Evolutionary conservation across 2,329 filamentous ascomycete genomes (phyloP).

Genomic region (Colletotrichum salicis): DNA sequence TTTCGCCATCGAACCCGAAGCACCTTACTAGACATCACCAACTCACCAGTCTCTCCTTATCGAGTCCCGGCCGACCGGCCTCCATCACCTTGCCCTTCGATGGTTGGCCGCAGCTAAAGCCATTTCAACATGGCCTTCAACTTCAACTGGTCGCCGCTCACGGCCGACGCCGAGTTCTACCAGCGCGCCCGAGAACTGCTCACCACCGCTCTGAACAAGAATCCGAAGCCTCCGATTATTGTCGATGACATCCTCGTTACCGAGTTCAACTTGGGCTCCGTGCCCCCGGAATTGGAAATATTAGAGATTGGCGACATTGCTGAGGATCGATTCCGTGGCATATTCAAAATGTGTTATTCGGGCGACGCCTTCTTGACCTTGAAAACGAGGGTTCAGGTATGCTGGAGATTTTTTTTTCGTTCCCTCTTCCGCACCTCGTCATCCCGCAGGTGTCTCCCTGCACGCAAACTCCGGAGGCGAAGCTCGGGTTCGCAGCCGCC

Average conservation of each 20-base stretch:
- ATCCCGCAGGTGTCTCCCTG: constrained; percentile 8
- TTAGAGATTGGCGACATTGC: constrained; percentile 97
- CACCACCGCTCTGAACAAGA: constrained; percentile 96
- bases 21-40: neutral
- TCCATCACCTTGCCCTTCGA: constrained; percentile 31
- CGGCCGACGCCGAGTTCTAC: constrained; percentile 92
- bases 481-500: constrained; percentile 11
- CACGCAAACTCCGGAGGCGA: constrained; percentile 5
- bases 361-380: constrained; percentile 96
- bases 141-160: constrained; percentile 99
- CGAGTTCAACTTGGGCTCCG: constrained; percentile 94
- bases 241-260: constrained; percentile 99
- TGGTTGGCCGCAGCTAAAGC: constrained; percentile 45
- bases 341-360: constrained; percentile 99
- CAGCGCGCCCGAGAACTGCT: constrained; percentile 92
- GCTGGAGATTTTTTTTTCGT: constrained; percentile 35
- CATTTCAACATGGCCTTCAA: constrained; percentile 93
- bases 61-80: constrained; percentile 23
- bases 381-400: constrained; percentile 91
- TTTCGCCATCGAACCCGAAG: constrained; percentile 9
- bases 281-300: constrained; percentile 95
- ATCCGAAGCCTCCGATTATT: constrained; percentile 96
- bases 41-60: constrained; percentile 6
- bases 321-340: constrained; percentile 95
- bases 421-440: constrained; percentile 11